A percentile compares a stretch with the other conserved stretches of the same genome.
phyloP scores from a whole-genome alignment of 441 rosid species.

The Arabidopsis lyrata region DNA sequence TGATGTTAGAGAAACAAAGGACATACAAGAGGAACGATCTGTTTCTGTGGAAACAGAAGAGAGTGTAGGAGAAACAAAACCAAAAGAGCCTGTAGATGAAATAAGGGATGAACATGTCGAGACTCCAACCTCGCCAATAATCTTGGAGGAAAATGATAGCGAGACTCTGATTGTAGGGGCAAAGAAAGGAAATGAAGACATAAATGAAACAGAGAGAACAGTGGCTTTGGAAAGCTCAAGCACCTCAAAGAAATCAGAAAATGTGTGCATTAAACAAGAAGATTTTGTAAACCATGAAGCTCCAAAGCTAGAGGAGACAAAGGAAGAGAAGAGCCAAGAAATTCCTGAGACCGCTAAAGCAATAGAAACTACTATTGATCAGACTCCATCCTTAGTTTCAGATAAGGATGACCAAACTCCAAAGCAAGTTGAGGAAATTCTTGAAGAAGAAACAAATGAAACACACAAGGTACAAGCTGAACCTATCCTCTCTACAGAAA shows the following conservation, averaged over 20 bases:
- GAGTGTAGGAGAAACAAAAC: conserved; percentile 30
- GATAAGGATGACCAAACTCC: conserved; percentile 40
- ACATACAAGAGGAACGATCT: conserved; percentile 26
- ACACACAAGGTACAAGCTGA: conserved; percentile 34
- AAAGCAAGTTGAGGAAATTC: conserved; percentile 27
- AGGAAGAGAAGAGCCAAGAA: conserved; percentile 43
- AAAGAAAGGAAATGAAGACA: conserved; percentile 31
- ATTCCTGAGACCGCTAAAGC: conserved; percentile 32
- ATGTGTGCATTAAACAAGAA: conserved; percentile 20
- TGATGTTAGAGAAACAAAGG: conserved; percentile 24
- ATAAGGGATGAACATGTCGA: neutral
- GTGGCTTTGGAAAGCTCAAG: conserved; percentile 2
- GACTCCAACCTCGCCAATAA: neutral
- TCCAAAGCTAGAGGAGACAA: conserved; percentile 31
- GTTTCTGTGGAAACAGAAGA: conserved; percentile 36
- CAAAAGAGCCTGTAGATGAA: conserved; percentile 12
- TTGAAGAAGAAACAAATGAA: conserved; percentile 38
- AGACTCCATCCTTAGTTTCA: conserved; percentile 37
- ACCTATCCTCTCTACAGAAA: conserved; percentile 17
- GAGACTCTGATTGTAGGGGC: conserved; percentile 22
- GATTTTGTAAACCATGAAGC: conserved; percentile 28
- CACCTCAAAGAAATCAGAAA: conserved; percentile 6
- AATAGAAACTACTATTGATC: conserved; percentile 23
- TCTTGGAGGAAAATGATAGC: neutral
- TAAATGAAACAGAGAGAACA: conserved; percentile 1